Evolutionary conservation across 1,284 basidiomycete species (phyloP).

Genomic region (Anthracocystis setariae): DNA sequence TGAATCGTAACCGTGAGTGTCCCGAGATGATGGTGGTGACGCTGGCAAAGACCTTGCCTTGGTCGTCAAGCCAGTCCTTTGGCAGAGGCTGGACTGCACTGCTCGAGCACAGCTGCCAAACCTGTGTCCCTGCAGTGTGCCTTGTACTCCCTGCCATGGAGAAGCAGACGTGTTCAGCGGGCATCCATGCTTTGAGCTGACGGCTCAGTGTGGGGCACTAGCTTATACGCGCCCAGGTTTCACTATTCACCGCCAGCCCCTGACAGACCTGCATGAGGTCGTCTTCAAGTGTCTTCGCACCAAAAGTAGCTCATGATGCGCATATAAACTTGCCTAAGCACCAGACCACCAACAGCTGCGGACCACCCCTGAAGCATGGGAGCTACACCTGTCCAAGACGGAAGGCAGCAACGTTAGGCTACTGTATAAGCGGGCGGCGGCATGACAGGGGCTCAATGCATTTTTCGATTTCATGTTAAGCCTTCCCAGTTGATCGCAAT

Average conservation of each 20-base stretch:
- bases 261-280: slow-evolving; percentile 1
- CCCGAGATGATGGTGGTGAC: slow-evolving; percentile 7
- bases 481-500: background rate
- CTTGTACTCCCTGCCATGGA: too few species aligned
- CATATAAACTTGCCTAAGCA: too few species aligned
- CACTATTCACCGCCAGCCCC: background rate
- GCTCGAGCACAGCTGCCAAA: too few species aligned
- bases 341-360: slow-evolving; percentile 5
- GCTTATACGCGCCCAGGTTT: background rate
- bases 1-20: background rate
- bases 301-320: too few species aligned
- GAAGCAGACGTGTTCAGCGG: too few species aligned
- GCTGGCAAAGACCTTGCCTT: background rate
- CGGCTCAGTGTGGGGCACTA: too few species aligned
- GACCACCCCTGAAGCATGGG: slow-evolving; percentile 6
- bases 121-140: too few species aligned
- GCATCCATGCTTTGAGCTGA: too few species aligned
- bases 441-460: slow-evolving; percentile 7
- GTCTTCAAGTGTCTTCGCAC: slow-evolving; percentile 1
- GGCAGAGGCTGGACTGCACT: too few species aligned
- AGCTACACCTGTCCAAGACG: slow-evolving; percentile 9
- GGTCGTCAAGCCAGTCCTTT: too few species aligned
- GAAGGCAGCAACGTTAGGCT: background rate
- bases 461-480: background rate
- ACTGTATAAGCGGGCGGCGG: background rate